A percentile compares a stretch with the other conserved stretches of the same genome.
These are phyloP conservation scores for Pseudocercospora musae DNA, from an alignment of 2,329 filamentous ascomycete genomes.

Conservation along the genomic window DNA sequence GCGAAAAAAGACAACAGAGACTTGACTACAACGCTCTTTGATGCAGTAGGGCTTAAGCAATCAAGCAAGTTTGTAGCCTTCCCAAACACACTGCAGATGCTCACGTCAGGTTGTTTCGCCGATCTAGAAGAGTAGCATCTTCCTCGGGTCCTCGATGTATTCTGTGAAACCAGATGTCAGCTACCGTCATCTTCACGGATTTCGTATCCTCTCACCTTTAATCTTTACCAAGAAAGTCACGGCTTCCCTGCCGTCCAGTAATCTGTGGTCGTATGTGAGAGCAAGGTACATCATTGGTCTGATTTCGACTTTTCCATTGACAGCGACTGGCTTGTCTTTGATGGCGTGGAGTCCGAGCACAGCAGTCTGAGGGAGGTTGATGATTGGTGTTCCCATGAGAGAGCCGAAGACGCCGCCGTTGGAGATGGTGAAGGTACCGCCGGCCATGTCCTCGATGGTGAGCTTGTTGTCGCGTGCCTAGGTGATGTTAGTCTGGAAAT, in stretches of 20 bases:
- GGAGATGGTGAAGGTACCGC: conserved; percentile 96
- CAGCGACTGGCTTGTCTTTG: conserved; percentile 84
- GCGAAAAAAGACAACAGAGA: conserved; percentile 6
- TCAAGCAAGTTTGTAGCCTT: neutral
- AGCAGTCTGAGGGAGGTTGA: conserved; percentile 90
- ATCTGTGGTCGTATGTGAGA: conserved; percentile 93
- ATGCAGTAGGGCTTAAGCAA: neutral
- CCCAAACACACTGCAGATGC: neutral
- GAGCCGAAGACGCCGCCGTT: conserved; percentile 97
- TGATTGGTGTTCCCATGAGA: conserved; percentile 95
- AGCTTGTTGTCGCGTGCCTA: conserved; percentile 92
- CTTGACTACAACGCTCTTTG: neutral
- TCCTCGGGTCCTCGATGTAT: conserved; percentile 90
- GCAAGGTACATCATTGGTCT: conserved; percentile 99
- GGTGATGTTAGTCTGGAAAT: conserved; percentile 2
- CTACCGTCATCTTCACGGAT: neutral
- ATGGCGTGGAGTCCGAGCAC: conserved; percentile 93
- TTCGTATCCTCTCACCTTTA: conserved; percentile 54
- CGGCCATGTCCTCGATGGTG: conserved; percentile 98
- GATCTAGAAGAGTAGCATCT: conserved; percentile 66
- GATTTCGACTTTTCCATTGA: conserved; percentile 93
- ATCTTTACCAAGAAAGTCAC: conserved; percentile 95
- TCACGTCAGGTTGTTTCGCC: neutral
- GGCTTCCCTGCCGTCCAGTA: conserved; percentile 91
- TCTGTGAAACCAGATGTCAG: conserved; percentile 38